Conservation (phyloP, 306 rosid genomes). For the Vigna reflexopilosa region DNA sequence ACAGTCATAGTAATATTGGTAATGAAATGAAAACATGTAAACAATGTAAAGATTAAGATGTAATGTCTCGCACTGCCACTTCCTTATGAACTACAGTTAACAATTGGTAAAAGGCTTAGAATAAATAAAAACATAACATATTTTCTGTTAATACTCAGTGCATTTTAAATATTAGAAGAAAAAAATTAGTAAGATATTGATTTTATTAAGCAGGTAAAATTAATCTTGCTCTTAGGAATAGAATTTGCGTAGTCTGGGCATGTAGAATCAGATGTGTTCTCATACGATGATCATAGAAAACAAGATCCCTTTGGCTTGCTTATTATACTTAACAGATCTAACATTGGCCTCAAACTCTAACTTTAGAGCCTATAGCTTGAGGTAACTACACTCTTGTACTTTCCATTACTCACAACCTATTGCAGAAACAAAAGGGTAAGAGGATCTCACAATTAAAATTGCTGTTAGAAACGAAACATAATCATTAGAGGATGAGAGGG, state of each 20-base stretch:
- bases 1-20: too few species aligned
- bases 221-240: too few species aligned
- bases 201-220: background rate
- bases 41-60: too few species aligned
- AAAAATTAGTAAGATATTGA: too few species aligned
- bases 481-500: too few species aligned
- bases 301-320: background rate
- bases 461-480: background rate
- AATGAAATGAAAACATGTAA: too few species aligned
- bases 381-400: conserved; percentile 53
- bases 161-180: background rate
- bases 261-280: background rate
- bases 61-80: too few species aligned
- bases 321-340: background rate
- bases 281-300: background rate
- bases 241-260: background rate
- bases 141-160: too few species aligned
- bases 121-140: too few species aligned
- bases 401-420: conserved; percentile 63
- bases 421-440: background rate
- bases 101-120: too few species aligned
- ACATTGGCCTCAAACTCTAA: background rate
- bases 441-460: background rate
- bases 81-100: too few species aligned
- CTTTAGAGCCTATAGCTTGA: background rate